These are phyloP conservation scores for Candida hispaniensis DNA, from an alignment of 805 yeast species.

Conservation along the genomic window DNA sequence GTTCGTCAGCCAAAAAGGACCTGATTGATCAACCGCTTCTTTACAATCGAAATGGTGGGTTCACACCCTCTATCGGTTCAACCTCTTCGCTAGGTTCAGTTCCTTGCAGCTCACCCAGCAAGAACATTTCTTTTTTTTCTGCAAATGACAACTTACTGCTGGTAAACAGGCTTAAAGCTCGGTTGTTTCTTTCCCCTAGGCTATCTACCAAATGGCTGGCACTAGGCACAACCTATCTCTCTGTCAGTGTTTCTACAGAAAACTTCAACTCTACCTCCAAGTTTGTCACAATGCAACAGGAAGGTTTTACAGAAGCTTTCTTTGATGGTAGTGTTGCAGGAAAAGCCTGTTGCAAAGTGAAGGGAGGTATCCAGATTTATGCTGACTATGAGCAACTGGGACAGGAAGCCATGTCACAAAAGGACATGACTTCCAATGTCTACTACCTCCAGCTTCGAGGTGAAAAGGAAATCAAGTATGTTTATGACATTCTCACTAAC, in stretches of 20 bases:
- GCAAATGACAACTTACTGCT: conserved; percentile 11
- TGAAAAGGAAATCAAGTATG: conserved; percentile 11
- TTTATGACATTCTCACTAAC: conserved; percentile 12
- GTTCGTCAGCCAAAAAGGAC: conserved; percentile 14
- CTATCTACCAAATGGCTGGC: conserved; percentile 14
- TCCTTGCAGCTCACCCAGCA: conserved; percentile 6
- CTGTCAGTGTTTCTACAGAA: conserved; percentile 11
- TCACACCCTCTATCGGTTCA: conserved; percentile 12
- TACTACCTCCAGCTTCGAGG: conserved; percentile 12
- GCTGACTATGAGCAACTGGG: conserved; percentile 13
- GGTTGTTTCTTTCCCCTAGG: conserved; percentile 10
- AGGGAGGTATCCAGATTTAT: conserved; percentile 11
- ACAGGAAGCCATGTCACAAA: conserved; percentile 1
- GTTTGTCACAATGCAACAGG: conserved; percentile 14
- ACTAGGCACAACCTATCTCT: conserved; percentile 2
- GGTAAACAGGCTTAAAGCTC: conserved; percentile 12
- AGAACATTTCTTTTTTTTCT: conserved; percentile 13
- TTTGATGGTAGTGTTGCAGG: conserved; percentile 8
- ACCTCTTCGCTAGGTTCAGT: conserved; percentile 7
- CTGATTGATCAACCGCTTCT: conserved; percentile 8
- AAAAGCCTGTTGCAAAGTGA: conserved; percentile 14
- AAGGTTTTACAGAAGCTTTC: conserved; percentile 12
- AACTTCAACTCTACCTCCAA: conserved; percentile 11
- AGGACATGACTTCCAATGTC: conserved; percentile 11
- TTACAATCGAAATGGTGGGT: neutral